phyloP scores from a whole-genome alignment of 164 flowering plant species.

The Magnolia changhungtana region DNA sequence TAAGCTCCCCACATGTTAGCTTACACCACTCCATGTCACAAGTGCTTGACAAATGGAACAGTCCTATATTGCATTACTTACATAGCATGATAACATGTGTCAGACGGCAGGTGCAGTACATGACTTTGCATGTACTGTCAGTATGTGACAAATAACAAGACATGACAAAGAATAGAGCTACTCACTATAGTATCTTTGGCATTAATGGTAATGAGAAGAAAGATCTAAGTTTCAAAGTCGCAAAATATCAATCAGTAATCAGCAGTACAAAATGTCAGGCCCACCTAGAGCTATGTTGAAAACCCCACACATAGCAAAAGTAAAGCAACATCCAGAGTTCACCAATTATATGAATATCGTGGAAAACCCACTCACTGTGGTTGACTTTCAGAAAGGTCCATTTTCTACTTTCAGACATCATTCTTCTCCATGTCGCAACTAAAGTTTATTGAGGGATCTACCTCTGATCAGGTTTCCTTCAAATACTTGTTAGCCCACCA shows the following conservation, averaged over 20 bases:
- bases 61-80: too few species aligned
- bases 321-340: not conserved
- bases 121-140: too few species aligned
- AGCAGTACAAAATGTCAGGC: not conserved
- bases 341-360: not conserved
- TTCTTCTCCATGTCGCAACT: not conserved
- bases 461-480: not conserved
- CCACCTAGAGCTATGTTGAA: not conserved
- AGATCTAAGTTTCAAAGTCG: not conserved
- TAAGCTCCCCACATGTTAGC: too few species aligned
- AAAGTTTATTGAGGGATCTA: not conserved
- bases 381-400: not conserved
- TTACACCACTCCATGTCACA: too few species aligned
- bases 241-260: not conserved
- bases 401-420: not conserved
- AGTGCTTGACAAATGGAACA: too few species aligned
- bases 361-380: not conserved
- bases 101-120: too few species aligned
- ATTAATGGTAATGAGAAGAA: too few species aligned
- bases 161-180: not conserved
- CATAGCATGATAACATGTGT: too few species aligned
- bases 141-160: not conserved
- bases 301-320: not conserved
- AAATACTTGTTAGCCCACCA: not conserved
- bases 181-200: not conserved